Percentiles rank a stretch among this genome's conserved stretches.
phyloP scores from a whole-genome alignment of 495 filamentous ascomycete genomes.

The Chlorociboria aeruginascens region DNA sequence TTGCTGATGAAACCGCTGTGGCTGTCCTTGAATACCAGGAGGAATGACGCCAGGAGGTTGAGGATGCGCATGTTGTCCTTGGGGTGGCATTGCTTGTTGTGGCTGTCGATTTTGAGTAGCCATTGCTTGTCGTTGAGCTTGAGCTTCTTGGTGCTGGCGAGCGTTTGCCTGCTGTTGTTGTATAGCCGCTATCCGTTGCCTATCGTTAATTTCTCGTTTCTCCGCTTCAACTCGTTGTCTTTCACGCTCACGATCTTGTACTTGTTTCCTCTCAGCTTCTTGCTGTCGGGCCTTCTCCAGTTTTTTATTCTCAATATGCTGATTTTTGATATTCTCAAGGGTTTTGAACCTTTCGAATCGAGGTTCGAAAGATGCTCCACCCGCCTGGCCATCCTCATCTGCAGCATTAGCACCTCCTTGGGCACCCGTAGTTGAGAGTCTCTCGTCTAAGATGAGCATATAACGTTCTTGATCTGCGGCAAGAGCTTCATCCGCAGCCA shows the following conservation, averaged over 20 bases:
- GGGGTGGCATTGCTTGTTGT: slow-evolving; percentile 8
- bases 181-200: slow-evolving; percentile 19
- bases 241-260: slow-evolving; percentile 34
- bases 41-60: slow-evolving; percentile 30
- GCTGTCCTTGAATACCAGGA: slow-evolving; percentile 35
- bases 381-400: slow-evolving; percentile 62
- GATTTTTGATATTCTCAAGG: slow-evolving; percentile 69
- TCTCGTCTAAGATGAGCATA: slow-evolving; percentile 89
- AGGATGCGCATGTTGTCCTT: slow-evolving; percentile 25
- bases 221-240: slow-evolving; percentile 26
- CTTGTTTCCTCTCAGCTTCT: slow-evolving; percentile 55
- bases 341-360: slow-evolving; percentile 85
- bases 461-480: slow-evolving; percentile 81
- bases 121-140: slow-evolving; percentile 25
- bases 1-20: slow-evolving; percentile 42
- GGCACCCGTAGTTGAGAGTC: slow-evolving; percentile 48
- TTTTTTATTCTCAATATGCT: slow-evolving; percentile 62
- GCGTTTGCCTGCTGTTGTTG: slow-evolving; percentile 7
- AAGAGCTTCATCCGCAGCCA: slow-evolving; percentile 85
- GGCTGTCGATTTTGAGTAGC: slow-evolving; percentile 19
- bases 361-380: slow-evolving; percentile 61
- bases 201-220: slow-evolving; percentile 21
- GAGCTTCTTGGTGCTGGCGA: slow-evolving; percentile 24
- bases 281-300: slow-evolving; percentile 44
- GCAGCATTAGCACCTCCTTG: slow-evolving; percentile 44